Evolutionary conservation across 495 filamentous ascomycete genomes (phyloP), one percentile per base, ranked within the genome.

Genomic region (Xeromyces bisporus): DNA sequence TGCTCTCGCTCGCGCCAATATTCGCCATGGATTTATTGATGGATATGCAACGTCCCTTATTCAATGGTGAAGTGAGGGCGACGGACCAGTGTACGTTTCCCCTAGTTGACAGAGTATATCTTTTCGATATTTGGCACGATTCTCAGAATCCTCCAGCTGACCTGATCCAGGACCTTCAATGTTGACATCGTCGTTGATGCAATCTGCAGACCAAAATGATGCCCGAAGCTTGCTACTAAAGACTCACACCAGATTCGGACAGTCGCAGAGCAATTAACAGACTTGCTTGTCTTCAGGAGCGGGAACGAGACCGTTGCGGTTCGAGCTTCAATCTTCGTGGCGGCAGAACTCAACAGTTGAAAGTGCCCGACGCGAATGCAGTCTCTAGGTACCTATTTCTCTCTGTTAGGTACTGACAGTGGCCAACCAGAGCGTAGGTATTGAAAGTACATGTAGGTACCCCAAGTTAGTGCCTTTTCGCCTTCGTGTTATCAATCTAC

Each of bases 381-480:
- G 26, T 28, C 14, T 12, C 26, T 8, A n/a, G n/a, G n/a, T n/a
- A n/a, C n/a, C n/a, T n/a, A n/a, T 12, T 28, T 12, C 26, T 6
- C 26, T 12, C 5, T 28, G 26, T 28, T n/a, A n/a, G n/a, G n/a
- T n/a, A 6, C 26, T n/a, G 26, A 7, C 11, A 12, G 26, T 12
- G 12, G 11, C 12, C 26, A 5, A 28, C 26, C 26, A 14, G 26
- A 12, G 26, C 26, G 26, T 28, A 28, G n/a, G n/a, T n/a, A n/a
- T n/a, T n/a, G n/a, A n/a, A n/a, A n/a, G n/a, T n/a, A n/a, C n/a
- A 8, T 14, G 26, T 8, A 6, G 12, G 13, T 26, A 21, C 20
- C 8, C 21, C 28, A 14, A 34, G 24, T 18, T 18, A 34, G 32
- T 34, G 7, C 6, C 24, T n/a, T 34, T 34, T 28, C 9, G n/a